Evolutionary conservation across 106 monocot species (phyloP).

Genomic region (Dendrobium chrysotoxum): DNA sequence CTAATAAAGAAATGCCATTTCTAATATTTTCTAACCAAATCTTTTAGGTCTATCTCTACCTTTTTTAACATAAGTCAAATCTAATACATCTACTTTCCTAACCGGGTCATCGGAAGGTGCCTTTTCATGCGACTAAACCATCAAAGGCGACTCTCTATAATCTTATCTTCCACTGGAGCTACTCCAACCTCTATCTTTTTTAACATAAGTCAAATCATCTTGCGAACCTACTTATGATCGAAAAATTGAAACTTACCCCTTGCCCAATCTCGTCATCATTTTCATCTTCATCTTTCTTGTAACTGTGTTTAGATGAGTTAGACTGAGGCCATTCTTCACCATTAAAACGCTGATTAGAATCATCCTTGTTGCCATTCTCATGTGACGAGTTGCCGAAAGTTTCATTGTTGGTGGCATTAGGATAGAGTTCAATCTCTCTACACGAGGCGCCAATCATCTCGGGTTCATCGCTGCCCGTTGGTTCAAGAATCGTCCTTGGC

Average conservation of each 20-base stretch:
- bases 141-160: too few relatives aligned
- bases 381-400: neutral
- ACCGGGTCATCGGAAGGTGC: too few relatives aligned
- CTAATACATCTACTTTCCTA: too few relatives aligned
- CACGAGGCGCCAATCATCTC: conserved; percentile 11
- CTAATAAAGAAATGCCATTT: too few relatives aligned
- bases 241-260: conserved; percentile 18
- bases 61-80: too few relatives aligned
- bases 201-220: too few relatives aligned
- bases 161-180: too few relatives aligned
- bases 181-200: too few relatives aligned
- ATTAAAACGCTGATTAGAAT: conserved; percentile 18
- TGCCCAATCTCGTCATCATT: conserved; percentile 11
- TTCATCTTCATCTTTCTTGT: conserved; percentile 18
- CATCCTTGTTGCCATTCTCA: conserved; percentile 25
- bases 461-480: neutral
- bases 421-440: conserved; percentile 14
- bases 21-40: too few relatives aligned
- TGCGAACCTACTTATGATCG: too few relatives aligned
- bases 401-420: conserved; percentile 1
- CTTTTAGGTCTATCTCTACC: too few relatives aligned
- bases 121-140: too few relatives aligned
- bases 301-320: conserved; percentile 9
- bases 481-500: conserved; percentile 12
- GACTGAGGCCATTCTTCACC: conserved; percentile 23